Evolutionary conservation across 2,329 filamentous ascomycete species (phyloP).

Genomic region (Aspergillus pseudonomiae): DNA sequence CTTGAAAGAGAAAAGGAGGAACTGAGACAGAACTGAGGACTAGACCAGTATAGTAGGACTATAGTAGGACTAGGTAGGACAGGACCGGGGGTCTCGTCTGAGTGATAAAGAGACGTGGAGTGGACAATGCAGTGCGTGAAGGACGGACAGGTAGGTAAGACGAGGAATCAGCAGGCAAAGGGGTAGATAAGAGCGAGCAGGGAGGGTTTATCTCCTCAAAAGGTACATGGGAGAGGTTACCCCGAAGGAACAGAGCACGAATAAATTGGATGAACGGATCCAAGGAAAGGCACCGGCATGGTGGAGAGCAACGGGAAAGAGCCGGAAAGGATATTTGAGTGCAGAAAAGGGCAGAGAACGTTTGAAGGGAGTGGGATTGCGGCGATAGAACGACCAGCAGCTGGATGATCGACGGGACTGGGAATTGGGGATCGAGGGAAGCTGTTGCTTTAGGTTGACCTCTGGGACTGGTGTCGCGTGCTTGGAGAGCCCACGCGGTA

Average conservation of each 20-base stretch:
- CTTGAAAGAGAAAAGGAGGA: not conserved
- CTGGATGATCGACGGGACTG: constrained; percentile 11
- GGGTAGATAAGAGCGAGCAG: constrained; percentile 4
- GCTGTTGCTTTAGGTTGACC: constrained; percentile 3
- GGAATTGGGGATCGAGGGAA: not conserved
- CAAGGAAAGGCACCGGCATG: constrained; percentile 14
- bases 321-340: constrained; percentile 4
- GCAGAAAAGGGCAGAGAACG: not conserved
- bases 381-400: not conserved
- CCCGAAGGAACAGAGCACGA: not conserved
- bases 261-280: not conserved
- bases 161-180: not conserved
- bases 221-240: not conserved
- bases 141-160: constrained; percentile 3
- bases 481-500: constrained; percentile 37
- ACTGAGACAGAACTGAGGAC: not conserved
- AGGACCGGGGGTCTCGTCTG: not conserved
- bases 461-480: constrained; percentile 36
- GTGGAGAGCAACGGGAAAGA: constrained; percentile 16
- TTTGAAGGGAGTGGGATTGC: constrained; percentile 3
- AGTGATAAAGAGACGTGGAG: not conserved
- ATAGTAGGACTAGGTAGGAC: constrained; percentile 1
- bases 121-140: not conserved
- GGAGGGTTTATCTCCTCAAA: not conserved
- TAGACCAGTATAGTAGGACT: not conserved